Conservation (phyloP, 1,139 yeast genomes). For the Kodamaea ohmeri region DNA sequence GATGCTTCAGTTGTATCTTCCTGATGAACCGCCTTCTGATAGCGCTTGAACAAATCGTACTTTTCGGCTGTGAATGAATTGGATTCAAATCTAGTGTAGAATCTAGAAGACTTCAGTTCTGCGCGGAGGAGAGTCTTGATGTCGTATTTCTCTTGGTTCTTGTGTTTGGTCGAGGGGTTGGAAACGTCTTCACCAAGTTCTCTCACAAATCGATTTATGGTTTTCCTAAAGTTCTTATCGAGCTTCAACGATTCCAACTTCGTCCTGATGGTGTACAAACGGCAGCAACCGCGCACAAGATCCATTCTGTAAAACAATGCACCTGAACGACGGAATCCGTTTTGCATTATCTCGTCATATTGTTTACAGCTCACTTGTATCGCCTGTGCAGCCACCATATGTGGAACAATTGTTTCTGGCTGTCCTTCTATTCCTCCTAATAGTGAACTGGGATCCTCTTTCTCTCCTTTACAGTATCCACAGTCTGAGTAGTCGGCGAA, state of each 20-base stretch:
- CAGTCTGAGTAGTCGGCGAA: conserved; percentile 28
- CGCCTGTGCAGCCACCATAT: conserved; percentile 49
- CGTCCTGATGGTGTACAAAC: conserved; percentile 79
- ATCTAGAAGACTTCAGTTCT: conserved; percentile 30
- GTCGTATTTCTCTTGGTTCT: conserved; percentile 21
- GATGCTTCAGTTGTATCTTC: conserved; percentile 42
- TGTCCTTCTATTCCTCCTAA: conserved; percentile 14
- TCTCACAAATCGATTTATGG: conserved; percentile 59
- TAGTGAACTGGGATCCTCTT: conserved; percentile 40
- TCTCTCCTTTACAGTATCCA: conserved; percentile 63
- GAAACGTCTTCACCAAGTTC: conserved; percentile 23
- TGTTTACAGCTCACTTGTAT: conserved; percentile 47
- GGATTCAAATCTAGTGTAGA: conserved; percentile 53
- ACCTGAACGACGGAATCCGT: conserved; percentile 82
- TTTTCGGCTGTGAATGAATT: conserved; percentile 58
- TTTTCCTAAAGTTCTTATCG: conserved; percentile 65
- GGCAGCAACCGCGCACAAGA: conserved; percentile 69
- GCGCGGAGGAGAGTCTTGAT: conserved; percentile 27
- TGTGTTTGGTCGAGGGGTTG: conserved; percentile 12
- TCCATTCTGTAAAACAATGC: conserved; percentile 72
- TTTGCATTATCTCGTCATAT: conserved; percentile 64
- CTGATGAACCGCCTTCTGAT: conserved; percentile 67
- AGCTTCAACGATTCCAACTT: conserved; percentile 43
- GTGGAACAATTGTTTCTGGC: conserved; percentile 2
- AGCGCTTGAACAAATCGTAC: conserved; percentile 61